Evolutionary conservation across 176 grass and related monocot species (phyloP).

Genomic region (Aegilops umbellulata): DNA sequence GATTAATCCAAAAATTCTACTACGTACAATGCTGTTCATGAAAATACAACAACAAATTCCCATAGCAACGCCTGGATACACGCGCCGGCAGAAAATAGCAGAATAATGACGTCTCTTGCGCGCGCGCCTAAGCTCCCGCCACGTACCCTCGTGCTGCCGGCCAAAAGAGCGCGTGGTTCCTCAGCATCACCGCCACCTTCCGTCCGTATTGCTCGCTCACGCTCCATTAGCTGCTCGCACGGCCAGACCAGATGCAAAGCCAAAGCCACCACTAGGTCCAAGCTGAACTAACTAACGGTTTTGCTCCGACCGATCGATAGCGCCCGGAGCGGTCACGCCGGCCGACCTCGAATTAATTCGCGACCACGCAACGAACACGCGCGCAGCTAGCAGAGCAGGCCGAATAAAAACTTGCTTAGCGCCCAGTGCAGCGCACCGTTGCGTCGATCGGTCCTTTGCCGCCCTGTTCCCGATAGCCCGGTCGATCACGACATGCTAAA

Average conservation of each 20-base stretch:
- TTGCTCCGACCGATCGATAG: not conserved
- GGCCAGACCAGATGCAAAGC: not conserved
- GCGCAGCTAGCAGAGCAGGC: too few species aligned
- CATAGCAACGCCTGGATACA: too few species aligned
- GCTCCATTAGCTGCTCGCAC: not conserved
- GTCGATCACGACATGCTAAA: constrained; percentile 41
- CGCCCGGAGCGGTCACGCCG: constrained; percentile 8
- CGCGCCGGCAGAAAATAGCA: too few species aligned
- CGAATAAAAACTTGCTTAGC: not conserved
- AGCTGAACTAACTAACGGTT: not conserved
- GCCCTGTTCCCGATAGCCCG: constrained; percentile 43
- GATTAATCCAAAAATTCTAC: too few species aligned
- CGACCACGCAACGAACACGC: constrained; percentile 32
- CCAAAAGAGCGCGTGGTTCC: constrained; percentile 7
- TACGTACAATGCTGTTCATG: too few species aligned
- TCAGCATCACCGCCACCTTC: constrained; percentile 28
- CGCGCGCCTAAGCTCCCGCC: not conserved
- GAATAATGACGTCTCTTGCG: too few species aligned
- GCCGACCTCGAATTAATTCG: constrained; percentile 45
- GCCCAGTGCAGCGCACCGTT: not conserved
- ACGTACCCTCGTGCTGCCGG: not conserved
- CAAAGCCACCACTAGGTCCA: not conserved
- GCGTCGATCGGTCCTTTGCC: not conserved
- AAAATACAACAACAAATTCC: too few species aligned
- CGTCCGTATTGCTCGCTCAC: constrained; percentile 1